Evolutionary conservation across 192 early-diverging fungal species (phyloP).

Genomic region (Backusella tarrabulga): DNA sequence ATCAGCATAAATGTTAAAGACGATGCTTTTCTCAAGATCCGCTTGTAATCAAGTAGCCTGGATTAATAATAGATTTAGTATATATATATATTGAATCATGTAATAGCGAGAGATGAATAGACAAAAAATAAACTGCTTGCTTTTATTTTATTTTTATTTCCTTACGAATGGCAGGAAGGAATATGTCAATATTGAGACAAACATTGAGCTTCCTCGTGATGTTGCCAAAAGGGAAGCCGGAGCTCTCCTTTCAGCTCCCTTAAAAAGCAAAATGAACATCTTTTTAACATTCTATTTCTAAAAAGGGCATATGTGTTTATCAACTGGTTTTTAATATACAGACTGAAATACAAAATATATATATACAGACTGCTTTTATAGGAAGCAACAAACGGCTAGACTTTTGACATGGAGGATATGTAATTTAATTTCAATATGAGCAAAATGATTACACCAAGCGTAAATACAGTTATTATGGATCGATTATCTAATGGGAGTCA

Average conservation of each 20-base stretch:
- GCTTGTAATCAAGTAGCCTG: too few species aligned
- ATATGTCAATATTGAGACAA: not conserved
- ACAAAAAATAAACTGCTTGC: too few species aligned
- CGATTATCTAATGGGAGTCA: too few species aligned
- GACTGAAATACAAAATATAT: not conserved
- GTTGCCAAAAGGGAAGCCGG: not conserved
- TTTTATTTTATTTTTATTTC: too few species aligned
- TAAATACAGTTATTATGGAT: too few species aligned
- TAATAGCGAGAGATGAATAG: too few species aligned
- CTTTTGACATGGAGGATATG: not conserved
- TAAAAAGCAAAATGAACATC: not conserved
- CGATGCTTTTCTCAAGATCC: too few species aligned
- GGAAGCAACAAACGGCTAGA: not conserved
- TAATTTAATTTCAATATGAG: not conserved
- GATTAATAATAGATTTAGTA: too few species aligned
- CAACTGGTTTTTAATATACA: not conserved
- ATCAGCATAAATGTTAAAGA: not conserved
- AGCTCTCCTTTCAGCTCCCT: not conserved
- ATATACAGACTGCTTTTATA: not conserved
- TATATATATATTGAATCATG: too few species aligned
- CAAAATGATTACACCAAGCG: too few species aligned
- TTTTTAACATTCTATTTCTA: not conserved
- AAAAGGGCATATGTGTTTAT: not conserved
- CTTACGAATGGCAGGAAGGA: too few species aligned
- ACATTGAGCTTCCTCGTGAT: not conserved